Percentiles rank a stretch among this genome's conserved stretches.
phyloP scores from a whole-genome alignment of 2,329 filamentous ascomycete genomes.

The Phaeosphaeria sp. region DNA sequence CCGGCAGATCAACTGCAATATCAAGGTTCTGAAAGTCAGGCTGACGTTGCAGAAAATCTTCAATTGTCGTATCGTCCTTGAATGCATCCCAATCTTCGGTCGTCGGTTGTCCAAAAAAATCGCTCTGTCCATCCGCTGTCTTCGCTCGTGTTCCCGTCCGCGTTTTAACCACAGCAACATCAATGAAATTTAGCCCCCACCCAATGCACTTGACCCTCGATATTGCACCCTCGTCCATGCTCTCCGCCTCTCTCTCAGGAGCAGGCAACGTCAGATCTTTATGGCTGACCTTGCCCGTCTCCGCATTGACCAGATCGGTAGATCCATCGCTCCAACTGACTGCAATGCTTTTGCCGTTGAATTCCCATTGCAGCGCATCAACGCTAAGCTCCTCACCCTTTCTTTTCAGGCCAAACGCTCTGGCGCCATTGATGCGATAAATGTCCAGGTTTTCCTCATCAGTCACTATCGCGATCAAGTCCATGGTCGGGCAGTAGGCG shows the following conservation, averaged over 20 bases:
- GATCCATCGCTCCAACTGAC: slow-evolving; percentile 84
- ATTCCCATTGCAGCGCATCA: slow-evolving; percentile 54
- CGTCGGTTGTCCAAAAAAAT: slow-evolving; percentile 27
- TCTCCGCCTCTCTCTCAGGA: slow-evolving; percentile 1
- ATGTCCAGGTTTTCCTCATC: slow-evolving; percentile 73
- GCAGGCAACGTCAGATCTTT: slow-evolving; percentile 50
- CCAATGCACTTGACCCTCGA: slow-evolving; percentile 55
- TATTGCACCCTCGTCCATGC: slow-evolving; percentile 5
- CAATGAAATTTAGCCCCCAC: slow-evolving; percentile 63
- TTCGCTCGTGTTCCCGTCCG: slow-evolving; percentile 40
- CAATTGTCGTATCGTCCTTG: slow-evolving; percentile 42
- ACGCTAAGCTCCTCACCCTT: slow-evolving; percentile 45
- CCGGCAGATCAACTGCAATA: slow-evolving; percentile 46
- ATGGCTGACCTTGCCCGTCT: slow-evolving; percentile 82
- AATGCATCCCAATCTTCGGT: slow-evolving; percentile 45
- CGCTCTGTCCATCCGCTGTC: slow-evolving; percentile 19
- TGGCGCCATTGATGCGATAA: slow-evolving; percentile 78
- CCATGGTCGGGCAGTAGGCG: slow-evolving; percentile 82
- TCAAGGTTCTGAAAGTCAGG: slow-evolving; percentile 42
- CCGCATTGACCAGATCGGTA: slow-evolving; percentile 77
- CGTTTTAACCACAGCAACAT: slow-evolving; percentile 53
- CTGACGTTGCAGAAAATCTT: slow-evolving; percentile 49
- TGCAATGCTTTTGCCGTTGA: slow-evolving; percentile 73
- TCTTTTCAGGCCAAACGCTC: slow-evolving; percentile 62
- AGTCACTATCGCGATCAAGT: slow-evolving; percentile 78